Evolutionary conservation across 2,329 filamentous ascomycete species (phyloP).

Genomic region (Aspergillus sp.): DNA sequence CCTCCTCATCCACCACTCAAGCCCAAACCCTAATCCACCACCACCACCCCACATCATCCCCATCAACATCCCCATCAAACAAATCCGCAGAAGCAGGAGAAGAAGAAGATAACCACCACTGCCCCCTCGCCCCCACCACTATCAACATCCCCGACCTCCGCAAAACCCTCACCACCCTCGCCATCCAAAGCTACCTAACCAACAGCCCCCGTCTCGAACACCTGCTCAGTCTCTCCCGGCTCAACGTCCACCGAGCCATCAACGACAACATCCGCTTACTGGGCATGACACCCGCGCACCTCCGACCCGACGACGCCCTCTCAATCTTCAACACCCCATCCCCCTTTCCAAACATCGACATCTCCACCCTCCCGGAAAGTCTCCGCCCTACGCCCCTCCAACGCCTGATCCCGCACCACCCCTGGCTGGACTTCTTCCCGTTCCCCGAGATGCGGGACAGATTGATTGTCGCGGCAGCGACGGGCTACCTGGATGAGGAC

Average conservation of each 20-base stretch:
- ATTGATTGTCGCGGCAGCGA: slow-evolving; percentile 32
- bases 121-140: slow-evolving; percentile 2
- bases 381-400: slow-evolving; percentile 45
- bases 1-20: no score
- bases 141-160: slow-evolving; percentile 8
- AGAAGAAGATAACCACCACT: background rate
- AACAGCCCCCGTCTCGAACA: slow-evolving; percentile 16
- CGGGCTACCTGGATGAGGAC: slow-evolving; percentile 12
- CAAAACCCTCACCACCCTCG: slow-evolving; percentile 9
- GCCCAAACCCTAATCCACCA: no score
- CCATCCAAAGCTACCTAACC: background rate
- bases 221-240: slow-evolving; percentile 35
- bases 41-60: no score
- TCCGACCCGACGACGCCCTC: slow-evolving; percentile 25
- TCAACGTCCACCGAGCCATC: slow-evolving; percentile 41
- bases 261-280: slow-evolving; percentile 31
- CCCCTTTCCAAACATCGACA: background rate
- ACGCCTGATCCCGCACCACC: slow-evolving; percentile 42
- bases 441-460: slow-evolving; percentile 44
- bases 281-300: slow-evolving; percentile 25
- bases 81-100: background rate
- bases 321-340: slow-evolving; percentile 26
- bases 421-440: slow-evolving; percentile 37
- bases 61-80: no score
- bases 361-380: slow-evolving; percentile 21